Base-by-base conservation (phyloP, 1,284 basidiomycete species). In the Ganoderma sinense region DNA sequence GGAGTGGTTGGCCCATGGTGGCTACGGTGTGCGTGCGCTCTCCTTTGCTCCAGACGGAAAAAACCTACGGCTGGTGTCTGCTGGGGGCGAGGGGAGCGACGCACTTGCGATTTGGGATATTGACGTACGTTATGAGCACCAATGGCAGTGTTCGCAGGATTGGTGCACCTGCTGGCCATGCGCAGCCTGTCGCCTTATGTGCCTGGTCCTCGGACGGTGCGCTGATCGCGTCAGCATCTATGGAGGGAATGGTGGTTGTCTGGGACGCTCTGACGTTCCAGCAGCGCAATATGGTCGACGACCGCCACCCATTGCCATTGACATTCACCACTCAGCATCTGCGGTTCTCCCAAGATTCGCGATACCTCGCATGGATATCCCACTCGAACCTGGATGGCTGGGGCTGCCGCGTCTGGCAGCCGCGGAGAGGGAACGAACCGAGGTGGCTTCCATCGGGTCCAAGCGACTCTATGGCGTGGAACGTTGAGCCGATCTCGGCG, bases 141-240 rank as follows among this genome's bases (percentile, higher is more conserved):
- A 36, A 3, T 36, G 45, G 36, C n/a, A 20, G 14, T n/a, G 58
- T n/a, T 18, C 7, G 18, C 33, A 26, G 51, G 10, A 6, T n/a
- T 13, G 29, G 33, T 33, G 29, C 33, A 23, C 58, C 8, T 18
- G 14, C 6, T 18, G 58, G 20, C 7, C 45, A 39, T 33, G n/a
- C 33, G 6, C 2, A 8, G 5, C 7, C 18, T 18, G 11, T 59
- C 58, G 36, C 18, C 33, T 2, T 33, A 4, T 40, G 31, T 33
- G 61, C 41, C n/a, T 62, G 43, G 40, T 62, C 60, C n/a, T 8
- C 39, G 7, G 60, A 62, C 39, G 40, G 60, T 23, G 60, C 39
- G 4, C 39, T 31, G 40, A 39, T 62, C 16, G 60, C 43, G 14
- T 62, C 60, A 1, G 60, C 60, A 20, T 62, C 60, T 20, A 2